Evolutionary conservation across 1,139 yeast species (phyloP), one percentile per base, ranked within the genome.

Genomic region (Suhomyces yuchorum): DNA sequence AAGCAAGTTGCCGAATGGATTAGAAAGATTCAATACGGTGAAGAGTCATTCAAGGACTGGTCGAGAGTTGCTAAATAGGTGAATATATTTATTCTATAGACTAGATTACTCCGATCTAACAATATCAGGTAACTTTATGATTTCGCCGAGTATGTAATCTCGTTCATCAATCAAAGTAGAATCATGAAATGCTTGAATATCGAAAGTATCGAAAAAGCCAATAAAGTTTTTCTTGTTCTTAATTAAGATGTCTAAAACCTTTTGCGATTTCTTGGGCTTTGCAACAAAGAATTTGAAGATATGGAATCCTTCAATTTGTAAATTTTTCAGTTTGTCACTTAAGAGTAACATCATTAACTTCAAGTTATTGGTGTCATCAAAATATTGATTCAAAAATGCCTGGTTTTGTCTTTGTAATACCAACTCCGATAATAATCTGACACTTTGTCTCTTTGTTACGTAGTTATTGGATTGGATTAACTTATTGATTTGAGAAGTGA

Each of bases 281-380:
- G 97, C 99, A 32, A 91, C 92, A 67, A 93, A 90, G 37, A 85
- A 88, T 67, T 93, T 93, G 71, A 93, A 93, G 34, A 93, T 86
- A 58, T 93, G 93, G 63, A 93, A 93, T 3, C 96, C 93, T 66
- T 93, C 99, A 49, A 84, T 71, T 63, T 91, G 97, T 51, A 93
- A 76, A 64, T 91, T 92, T 59, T 87, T 88, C 59, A 96, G 91
- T 66, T 87, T 87, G 63, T 93, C 97, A 53, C 95, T 86, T 56
- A 93, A 73, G 51, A 91, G 70, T 35, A 87, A 77, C 99, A 93
- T 93, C 37, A 90, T 82, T 48, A 90, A 70, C 65, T 93, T 92
- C 57, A 93, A 73, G 60, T 91, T 92, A 46, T 83, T 89, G 1
- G 95, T 83, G 49, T 87, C 86, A 57, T 84, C 87, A 52, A 91